These are phyloP conservation scores for Dactylellina parvicollis DNA, from an alignment of 2,329 filamentous ascomycete species.

Conservation along the genomic window DNA sequence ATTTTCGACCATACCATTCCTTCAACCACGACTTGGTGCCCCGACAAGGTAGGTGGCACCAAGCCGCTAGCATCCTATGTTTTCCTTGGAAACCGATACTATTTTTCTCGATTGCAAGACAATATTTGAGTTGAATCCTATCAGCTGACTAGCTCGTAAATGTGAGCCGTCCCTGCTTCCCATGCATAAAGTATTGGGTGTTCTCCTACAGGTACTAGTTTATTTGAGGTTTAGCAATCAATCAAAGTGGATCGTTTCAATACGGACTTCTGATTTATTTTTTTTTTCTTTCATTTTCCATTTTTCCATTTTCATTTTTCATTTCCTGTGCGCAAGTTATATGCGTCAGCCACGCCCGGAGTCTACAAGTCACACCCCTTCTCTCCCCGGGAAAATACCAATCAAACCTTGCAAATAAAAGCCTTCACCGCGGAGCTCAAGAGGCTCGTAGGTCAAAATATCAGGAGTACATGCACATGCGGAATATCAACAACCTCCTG, in stretches of 20 bases:
- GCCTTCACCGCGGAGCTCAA: neutral
- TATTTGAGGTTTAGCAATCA: neutral
- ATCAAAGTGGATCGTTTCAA: conserved; percentile 23
- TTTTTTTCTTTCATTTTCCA: neutral
- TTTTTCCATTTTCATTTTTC: neutral
- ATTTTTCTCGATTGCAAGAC: neutral
- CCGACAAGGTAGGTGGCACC: neutral
- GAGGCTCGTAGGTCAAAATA: neutral
- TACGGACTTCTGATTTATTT: conserved; percentile 9
- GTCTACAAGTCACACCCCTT: conserved; percentile 19
- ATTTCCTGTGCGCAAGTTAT: neutral
- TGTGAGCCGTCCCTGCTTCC: neutral
- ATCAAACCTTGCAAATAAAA: conserved; percentile 10
- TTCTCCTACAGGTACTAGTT: neutral
- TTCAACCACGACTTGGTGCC: neutral
- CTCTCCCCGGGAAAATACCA: conserved; percentile 3
- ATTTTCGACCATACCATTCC: too few species aligned
- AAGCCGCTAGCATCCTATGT: neutral
- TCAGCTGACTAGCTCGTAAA: conserved; percentile 10
- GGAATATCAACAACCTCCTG: conserved; percentile 20
- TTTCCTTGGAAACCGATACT: neutral
- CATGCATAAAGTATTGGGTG: neutral
- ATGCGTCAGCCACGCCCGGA: neutral
- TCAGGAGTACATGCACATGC: neutral
- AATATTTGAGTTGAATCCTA: neutral